These are phyloP conservation scores for Adansonia rubrostipa DNA, from an alignment of 441 rosid species.

Conservation along the genomic window DNA sequence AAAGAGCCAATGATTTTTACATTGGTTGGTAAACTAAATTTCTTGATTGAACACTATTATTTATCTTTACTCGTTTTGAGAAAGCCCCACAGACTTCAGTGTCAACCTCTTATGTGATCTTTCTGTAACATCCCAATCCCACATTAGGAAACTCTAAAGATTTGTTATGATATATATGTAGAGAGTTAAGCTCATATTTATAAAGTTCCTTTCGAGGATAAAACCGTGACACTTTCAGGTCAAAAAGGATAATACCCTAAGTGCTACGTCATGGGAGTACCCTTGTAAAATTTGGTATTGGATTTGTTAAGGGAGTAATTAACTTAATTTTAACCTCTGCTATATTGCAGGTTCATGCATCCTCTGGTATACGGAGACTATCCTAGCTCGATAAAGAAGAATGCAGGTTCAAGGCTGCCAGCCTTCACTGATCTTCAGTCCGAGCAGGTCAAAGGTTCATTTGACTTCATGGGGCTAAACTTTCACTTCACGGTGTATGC, in stretches of 20 bases:
- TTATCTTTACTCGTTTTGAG: background rate
- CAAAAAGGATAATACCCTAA: too few species aligned
- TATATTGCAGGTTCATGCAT: conserved; percentile 49
- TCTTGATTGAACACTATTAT: background rate
- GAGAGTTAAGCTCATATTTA: too few species aligned
- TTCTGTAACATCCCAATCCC: conserved; percentile 23
- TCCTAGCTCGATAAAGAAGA: conserved; percentile 62
- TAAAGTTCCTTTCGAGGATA: too few species aligned
- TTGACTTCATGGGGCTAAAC: conserved; percentile 64
- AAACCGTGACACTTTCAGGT: too few species aligned
- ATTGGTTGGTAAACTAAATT: conserved; percentile 59
- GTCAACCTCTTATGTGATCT: background rate
- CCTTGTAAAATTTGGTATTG: background rate
- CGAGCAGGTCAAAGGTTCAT: conserved; percentile 57
- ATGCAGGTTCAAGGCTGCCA: conserved; percentile 64
- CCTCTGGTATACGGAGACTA: conserved; percentile 76
- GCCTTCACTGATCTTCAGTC: conserved; percentile 55
- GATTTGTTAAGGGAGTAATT: background rate
- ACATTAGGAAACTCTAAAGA: too few species aligned
- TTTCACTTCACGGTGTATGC: conserved; percentile 39
- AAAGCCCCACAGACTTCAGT: background rate
- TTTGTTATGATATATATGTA: too few species aligned
- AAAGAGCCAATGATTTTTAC: conserved; percentile 55
- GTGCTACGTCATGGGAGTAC: too few species aligned
- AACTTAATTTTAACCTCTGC: background rate